Evolutionary conservation across 495 filamentous ascomycete species (phyloP), one percentile per base, ranked within the genome.

Genomic region (Entonaema liquescens): DNA sequence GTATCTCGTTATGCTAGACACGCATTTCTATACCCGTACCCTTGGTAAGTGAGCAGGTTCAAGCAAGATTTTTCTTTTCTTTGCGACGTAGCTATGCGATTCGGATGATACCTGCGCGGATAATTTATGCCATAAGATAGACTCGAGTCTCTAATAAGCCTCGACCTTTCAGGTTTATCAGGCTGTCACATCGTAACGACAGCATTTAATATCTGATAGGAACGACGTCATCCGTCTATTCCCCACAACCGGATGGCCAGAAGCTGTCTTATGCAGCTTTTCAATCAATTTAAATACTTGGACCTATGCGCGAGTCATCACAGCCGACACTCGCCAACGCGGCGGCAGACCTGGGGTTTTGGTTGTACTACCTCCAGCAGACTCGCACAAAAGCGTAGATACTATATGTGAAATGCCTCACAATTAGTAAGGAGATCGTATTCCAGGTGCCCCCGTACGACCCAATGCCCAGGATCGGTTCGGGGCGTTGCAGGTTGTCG

Each of bases 351-450:
- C 1, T 29, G 54, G 56, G 60, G 21, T 26, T 23, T 33, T 33
- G 12, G 12, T 72, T n/a, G 57, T 62, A 33, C 62, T 47, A 66
- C 65, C 4, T 55, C 52, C 38, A 15, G 26, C 42, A 66, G 53
- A 47, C 61, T 65, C 59, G 56, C 21, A 73, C 65, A 31, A 60
- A 35, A 50, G 59, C 49, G 29, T 59, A 19, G 38, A 68, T 55
- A 68, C 64, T 69, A 44, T 73, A 69, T 73, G 21, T 69, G 70
- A 73, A 69, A 65, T 73, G 65, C 70, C 65, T 73, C 65, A 69
- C 33, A 62, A 59, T 72, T 68, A 72, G 55, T 61, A 56, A 56
- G 50, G 57, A 65, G 61, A 69, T 62, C 61, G 61, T 69, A 68
- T 73, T 66, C 50, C 23, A 35, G 28, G 62, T 33, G 50, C 31